Percentiles rank a stretch among this genome's conserved stretches.
phyloP scores from a whole-genome alignment of 2,329 filamentous ascomycete species.

The Cytospora schulzeri region DNA sequence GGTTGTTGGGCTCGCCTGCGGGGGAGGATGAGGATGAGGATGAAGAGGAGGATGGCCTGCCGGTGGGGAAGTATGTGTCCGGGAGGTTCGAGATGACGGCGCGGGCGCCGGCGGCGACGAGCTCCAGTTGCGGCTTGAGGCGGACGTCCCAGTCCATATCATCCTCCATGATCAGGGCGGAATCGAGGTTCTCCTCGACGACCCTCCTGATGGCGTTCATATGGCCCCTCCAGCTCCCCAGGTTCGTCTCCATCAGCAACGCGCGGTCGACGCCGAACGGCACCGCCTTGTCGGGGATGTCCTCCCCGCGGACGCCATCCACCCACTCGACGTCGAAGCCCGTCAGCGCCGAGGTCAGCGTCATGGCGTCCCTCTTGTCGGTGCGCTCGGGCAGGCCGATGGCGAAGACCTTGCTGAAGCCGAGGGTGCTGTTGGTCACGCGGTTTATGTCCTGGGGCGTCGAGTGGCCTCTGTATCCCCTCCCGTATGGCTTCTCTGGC shows the following conservation, averaged over 20 bases:
- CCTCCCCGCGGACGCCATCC: conserved; percentile 45
- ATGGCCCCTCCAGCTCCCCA: conserved; percentile 46
- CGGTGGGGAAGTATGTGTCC: conserved; percentile 21
- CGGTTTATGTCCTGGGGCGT: conserved; percentile 30
- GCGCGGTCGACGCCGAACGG: conserved; percentile 38
- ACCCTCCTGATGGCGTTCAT: conserved; percentile 42
- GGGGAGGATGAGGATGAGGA: conserved; percentile 20
- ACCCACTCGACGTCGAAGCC: conserved; percentile 49
- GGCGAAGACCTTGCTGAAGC: conserved; percentile 43
- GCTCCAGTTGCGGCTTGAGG: conserved; percentile 41
- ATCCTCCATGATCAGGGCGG: conserved; percentile 50
- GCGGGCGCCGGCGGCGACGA: conserved; percentile 25
- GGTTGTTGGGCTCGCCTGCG: conserved; percentile 22
- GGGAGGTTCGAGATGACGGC: conserved; percentile 24
- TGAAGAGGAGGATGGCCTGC: conserved; percentile 11
- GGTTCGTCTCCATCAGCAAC: conserved; percentile 36
- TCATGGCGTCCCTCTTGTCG: conserved; percentile 54
- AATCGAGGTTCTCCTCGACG: conserved; percentile 40
- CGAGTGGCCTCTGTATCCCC: conserved; percentile 28
- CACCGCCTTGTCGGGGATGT: conserved; percentile 42
- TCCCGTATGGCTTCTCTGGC: conserved; percentile 23
- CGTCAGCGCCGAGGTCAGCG: conserved; percentile 48
- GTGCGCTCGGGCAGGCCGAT: conserved; percentile 53
- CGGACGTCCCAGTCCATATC: conserved; percentile 52
- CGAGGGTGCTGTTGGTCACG: conserved; percentile 34